A percentile compares a stretch with the other conserved stretches of the same genome.
Conservation (phyloP, 2,329 filamentous ascomycete genomes). For the Hymenoscyphus albidus region DNA sequence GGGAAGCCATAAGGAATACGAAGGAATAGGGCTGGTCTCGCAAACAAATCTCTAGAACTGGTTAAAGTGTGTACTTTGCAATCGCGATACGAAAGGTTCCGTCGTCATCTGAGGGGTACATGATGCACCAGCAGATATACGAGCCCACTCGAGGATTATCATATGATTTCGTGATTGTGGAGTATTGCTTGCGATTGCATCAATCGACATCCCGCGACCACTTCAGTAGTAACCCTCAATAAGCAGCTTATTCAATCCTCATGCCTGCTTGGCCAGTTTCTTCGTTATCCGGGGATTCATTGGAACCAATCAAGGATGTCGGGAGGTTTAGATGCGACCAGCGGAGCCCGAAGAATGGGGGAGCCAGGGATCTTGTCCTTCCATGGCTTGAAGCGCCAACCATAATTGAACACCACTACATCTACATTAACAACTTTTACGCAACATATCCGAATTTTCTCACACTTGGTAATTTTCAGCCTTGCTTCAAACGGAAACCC, state of each 20-base stretch:
- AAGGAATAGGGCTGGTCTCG: background rate
- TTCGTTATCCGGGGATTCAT: background rate
- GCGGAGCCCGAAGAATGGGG: no score
- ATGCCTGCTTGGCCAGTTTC: background rate
- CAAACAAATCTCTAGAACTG: background rate
- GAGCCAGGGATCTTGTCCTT: no score
- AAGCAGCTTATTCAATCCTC: background rate
- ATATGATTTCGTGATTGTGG: conserved; percentile 1
- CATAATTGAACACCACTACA: no score
- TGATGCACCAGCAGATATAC: background rate
- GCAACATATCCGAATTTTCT: no score
- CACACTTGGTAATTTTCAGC: no score
- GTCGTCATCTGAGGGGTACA: background rate
- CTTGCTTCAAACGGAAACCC: background rate
- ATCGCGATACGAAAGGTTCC: background rate
- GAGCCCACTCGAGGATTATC: background rate
- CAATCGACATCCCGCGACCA: background rate
- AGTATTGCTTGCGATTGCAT: background rate
- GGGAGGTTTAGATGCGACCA: no score
- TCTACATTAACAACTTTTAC: no score
- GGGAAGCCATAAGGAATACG: background rate
- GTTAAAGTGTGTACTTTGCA: background rate
- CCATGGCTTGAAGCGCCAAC: no score
- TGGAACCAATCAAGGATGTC: background rate
- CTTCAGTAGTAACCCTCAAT: background rate